These are phyloP conservation scores for Phytophthora capsici DNA, from an alignment of 352 stramenopile genomes.

Conservation along the genomic window DNA sequence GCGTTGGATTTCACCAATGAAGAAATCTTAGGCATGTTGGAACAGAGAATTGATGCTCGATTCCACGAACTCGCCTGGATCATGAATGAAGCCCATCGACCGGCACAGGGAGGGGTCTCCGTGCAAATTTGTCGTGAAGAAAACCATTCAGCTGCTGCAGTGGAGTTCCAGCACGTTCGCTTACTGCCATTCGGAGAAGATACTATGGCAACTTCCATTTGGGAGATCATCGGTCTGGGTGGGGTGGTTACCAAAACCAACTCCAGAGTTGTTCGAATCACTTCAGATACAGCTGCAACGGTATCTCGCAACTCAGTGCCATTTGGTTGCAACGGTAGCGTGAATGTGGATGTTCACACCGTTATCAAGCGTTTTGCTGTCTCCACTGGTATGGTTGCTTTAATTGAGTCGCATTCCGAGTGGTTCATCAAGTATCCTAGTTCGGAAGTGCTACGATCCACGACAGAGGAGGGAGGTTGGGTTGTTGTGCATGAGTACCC, in stretches of 20 bases:
- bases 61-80: constrained; percentile 23
- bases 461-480: constrained; percentile 24
- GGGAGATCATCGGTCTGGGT: constrained; percentile 21
- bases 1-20: constrained; percentile 7
- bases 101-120: neutral
- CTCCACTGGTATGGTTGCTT: constrained; percentile 9
- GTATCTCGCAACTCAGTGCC: constrained; percentile 15
- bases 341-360: constrained; percentile 13
- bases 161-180: constrained; percentile 19
- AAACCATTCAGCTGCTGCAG: constrained; percentile 1
- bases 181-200: constrained; percentile 20
- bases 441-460: neutral
- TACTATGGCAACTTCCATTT: constrained; percentile 12
- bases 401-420: constrained; percentile 23
- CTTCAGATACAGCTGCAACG: constrained; percentile 6
- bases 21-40: constrained; percentile 13
- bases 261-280: constrained; percentile 1
- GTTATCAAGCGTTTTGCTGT: constrained; percentile 21
- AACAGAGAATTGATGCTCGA: constrained; percentile 14
- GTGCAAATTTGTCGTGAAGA: constrained; percentile 24
- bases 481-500: constrained; percentile 16
- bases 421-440: constrained; percentile 18
- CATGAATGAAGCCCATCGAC: constrained; percentile 5
- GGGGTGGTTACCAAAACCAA: constrained; percentile 3
- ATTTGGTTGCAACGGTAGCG: neutral